These are phyloP conservation scores for Talaromyces islandicus DNA, from an alignment of 2,329 filamentous ascomycete genomes.

Conservation along the genomic window DNA sequence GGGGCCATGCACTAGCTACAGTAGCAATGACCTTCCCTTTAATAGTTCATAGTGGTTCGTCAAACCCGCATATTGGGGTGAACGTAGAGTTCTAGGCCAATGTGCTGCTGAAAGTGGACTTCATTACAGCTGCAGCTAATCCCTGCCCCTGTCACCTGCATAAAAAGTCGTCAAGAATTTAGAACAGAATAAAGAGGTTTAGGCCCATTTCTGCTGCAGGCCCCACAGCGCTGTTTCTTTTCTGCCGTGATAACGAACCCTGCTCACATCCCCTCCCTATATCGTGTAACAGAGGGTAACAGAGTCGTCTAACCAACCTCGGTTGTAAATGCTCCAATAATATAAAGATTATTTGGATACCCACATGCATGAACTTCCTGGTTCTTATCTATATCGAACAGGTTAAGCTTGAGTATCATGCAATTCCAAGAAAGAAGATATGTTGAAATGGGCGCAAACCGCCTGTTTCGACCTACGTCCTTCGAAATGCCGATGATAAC, in stretches of 20 bases:
- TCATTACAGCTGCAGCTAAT: background rate
- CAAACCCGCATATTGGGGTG: background rate
- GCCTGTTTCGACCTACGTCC: background rate
- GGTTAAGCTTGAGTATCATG: background rate
- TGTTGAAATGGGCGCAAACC: background rate
- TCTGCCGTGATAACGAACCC: background rate
- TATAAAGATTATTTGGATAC: background rate
- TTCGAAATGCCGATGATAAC: background rate
- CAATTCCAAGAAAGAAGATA: background rate
- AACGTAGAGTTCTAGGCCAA: background rate
- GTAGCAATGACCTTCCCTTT: background rate
- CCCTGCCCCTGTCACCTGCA: background rate
- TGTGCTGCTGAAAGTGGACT: background rate
- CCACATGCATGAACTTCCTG: background rate
- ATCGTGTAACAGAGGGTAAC: background rate
- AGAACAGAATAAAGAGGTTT: background rate
- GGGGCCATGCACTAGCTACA: background rate
- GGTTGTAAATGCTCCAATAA: background rate
- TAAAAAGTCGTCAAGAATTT: background rate
- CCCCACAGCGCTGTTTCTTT: background rate
- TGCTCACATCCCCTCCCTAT: background rate
- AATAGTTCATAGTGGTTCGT: background rate
- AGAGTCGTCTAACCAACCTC: background rate
- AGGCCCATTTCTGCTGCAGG: background rate
- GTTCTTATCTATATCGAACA: background rate